Base-by-base conservation (phyloP, 2,329 filamentous ascomycete species). In the Fusarium tjaetaba region DNA sequence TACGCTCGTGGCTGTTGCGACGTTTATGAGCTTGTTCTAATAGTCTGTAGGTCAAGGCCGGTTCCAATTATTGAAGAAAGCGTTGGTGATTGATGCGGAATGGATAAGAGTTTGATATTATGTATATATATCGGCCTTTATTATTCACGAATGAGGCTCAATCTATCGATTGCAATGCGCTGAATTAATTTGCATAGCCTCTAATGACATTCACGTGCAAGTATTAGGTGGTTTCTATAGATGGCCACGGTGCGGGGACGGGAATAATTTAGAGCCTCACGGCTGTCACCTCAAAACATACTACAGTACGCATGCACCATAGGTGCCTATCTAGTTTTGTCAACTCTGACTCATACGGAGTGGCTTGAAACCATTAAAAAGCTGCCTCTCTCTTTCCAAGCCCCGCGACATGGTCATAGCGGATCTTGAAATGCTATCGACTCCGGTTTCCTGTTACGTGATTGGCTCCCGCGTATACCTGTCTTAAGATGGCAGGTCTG, bases 1-100 rank as follows among this genome's bases (percentile, higher is more conserved):
- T 18, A 53, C 20, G 4, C 43, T 76, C 43, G 36, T 41, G 24
- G 61, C 30, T 51, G 56, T 43, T 22, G 41, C 51, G 16, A 57
- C 43, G 18, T 57, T 76, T 32, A 69, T 73, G 66, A 77, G 61
- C 53, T 43, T 75, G 59, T 73, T 76, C 73, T 76, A 74, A 77
- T 70, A 32, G 28, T 46, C 38, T 43, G 51, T 36, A 77, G 75
- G 56, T 70, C 32, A 28, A 59, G 39, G 8, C 32, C 11, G 26
- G 26, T 11, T 16, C 51, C 7, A 15, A 0, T 34, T 58, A 49
- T 26, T 61, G 43, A 57, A 34, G 30, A 30, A 4, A 6, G 11
- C 0, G 7, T 36, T 11, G 10, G 30, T 1, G 20, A 36, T 26
- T 5, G 6, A 7, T 3, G 15, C 4, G 28, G 24, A 15, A 16